A percentile compares a stretch with the other conserved stretches of the same genome.
Conservation (phyloP, 2,329 filamentous ascomycete genomes). For the Xylariaceae sp. region DNA sequence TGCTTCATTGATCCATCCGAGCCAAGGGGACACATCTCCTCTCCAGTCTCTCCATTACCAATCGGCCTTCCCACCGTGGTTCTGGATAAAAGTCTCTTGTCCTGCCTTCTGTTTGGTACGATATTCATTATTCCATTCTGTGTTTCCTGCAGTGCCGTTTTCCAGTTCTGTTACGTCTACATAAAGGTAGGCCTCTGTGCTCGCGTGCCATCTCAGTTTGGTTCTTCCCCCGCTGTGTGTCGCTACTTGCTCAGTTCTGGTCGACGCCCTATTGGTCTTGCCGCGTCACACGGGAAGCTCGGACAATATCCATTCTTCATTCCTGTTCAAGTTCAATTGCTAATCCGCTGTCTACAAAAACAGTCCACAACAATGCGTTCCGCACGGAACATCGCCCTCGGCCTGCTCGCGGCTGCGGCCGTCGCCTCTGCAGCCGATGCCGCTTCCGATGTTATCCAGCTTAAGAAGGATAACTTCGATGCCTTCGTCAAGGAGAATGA, state of each 20-base stretch:
- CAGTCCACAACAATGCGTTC: conserved; percentile 29
- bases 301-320: not conserved
- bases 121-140: conserved; percentile 5
- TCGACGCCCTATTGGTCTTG: not conserved
- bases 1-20: conserved; percentile 3
- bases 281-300: conserved; percentile 6
- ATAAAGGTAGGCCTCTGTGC: conserved; percentile 7
- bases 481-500: conserved; percentile 81
- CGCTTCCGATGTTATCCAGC: conserved; percentile 74
- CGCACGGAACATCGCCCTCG: conserved; percentile 41
- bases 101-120: conserved; percentile 5
- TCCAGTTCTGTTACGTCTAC: conserved; percentile 12
- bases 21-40: conserved; percentile 26
- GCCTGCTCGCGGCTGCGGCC: conserved; percentile 53
- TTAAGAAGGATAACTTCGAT: conserved; percentile 83
- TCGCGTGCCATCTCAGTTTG: not conserved
- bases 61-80: not conserved
- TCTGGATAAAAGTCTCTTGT: conserved; percentile 14
- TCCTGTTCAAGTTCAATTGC: conserved; percentile 1
- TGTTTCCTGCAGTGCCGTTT: conserved; percentile 1
- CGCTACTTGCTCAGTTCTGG: not conserved
- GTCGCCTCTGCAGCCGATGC: conserved; percentile 57
- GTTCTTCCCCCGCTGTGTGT: not conserved
- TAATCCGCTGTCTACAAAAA: conserved; percentile 3
- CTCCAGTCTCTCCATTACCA: conserved; percentile 10